These are phyloP conservation scores for Scleromitrula shiraiana DNA, from an alignment of 2,329 filamentous ascomycete genomes.

Conservation along the genomic window DNA sequence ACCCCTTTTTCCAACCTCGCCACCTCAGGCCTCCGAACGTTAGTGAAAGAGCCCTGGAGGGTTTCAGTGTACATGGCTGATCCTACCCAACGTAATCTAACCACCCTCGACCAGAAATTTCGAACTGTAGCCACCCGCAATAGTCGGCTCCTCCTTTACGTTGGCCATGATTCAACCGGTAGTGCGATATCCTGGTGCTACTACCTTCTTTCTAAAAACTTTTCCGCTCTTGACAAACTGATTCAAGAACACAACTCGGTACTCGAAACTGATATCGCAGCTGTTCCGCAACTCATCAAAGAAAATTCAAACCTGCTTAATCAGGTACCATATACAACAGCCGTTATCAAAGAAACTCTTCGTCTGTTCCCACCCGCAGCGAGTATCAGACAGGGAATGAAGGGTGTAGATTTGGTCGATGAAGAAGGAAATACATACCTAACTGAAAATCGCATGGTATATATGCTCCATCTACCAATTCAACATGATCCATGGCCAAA, in stretches of 20 bases:
- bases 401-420: too few species aligned
- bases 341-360: slow-evolving; percentile 15
- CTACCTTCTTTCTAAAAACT: slow-evolving; percentile 17
- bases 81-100: background rate
- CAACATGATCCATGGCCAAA: slow-evolving; percentile 31
- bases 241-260: slow-evolving; percentile 15
- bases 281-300: background rate
- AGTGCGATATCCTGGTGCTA: slow-evolving; percentile 15
- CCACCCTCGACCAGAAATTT: slow-evolving; percentile 12
- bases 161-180: slow-evolving; percentile 20
- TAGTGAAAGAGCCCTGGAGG: too few species aligned
- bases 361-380: slow-evolving; percentile 11
- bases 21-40: too few species aligned
- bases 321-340: slow-evolving; percentile 11
- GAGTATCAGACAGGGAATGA: background rate
- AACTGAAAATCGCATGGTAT: slow-evolving; percentile 14
- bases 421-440: slow-evolving; percentile 13
- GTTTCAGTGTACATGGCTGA: slow-evolving; percentile 18
- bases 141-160: slow-evolving; percentile 17
- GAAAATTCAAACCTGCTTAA: slow-evolving; percentile 12
- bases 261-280: slow-evolving; percentile 4
- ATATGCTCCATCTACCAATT: slow-evolving; percentile 13
- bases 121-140: slow-evolving; percentile 13
- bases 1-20: too few species aligned
- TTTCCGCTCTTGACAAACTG: slow-evolving; percentile 13